Conservation (phyloP, 2,329 filamentous ascomycete species). For the Didymella lethalis region DNA sequence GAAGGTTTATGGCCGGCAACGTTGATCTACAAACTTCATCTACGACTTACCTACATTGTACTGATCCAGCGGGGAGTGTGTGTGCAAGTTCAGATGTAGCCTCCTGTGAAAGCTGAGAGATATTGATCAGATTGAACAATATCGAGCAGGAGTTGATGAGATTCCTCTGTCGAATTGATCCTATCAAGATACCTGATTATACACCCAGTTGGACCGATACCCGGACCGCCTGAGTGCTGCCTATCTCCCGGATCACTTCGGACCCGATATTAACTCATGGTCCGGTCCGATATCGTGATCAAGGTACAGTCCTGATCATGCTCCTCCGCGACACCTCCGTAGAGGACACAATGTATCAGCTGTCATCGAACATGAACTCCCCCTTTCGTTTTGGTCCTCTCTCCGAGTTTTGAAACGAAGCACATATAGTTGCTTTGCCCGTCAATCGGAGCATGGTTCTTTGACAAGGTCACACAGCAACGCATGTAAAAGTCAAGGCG, state of each 20-base stretch:
- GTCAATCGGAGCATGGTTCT: background rate
- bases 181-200: too few relatives aligned
- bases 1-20: slow-evolving; percentile 13
- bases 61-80: background rate
- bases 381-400: background rate
- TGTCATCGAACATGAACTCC: background rate
- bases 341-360: background rate
- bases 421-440: background rate
- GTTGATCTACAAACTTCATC: slow-evolving; percentile 1
- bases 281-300: too few relatives aligned
- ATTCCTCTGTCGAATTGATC: too few relatives aligned
- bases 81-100: background rate
- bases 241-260: too few relatives aligned
- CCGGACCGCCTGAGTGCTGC: too few relatives aligned
- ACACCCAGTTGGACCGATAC: too few relatives aligned
- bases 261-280: too few relatives aligned
- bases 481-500: background rate
- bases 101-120: background rate
- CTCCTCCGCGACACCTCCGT: too few relatives aligned
- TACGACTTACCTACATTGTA: background rate
- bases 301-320: too few relatives aligned
- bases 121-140: too few relatives aligned
- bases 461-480: background rate
- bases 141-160: too few relatives aligned
- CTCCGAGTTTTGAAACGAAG: too few relatives aligned